Base-by-base conservation (phyloP, 139 green algal species). In the Micromonas commoda region DNA sequence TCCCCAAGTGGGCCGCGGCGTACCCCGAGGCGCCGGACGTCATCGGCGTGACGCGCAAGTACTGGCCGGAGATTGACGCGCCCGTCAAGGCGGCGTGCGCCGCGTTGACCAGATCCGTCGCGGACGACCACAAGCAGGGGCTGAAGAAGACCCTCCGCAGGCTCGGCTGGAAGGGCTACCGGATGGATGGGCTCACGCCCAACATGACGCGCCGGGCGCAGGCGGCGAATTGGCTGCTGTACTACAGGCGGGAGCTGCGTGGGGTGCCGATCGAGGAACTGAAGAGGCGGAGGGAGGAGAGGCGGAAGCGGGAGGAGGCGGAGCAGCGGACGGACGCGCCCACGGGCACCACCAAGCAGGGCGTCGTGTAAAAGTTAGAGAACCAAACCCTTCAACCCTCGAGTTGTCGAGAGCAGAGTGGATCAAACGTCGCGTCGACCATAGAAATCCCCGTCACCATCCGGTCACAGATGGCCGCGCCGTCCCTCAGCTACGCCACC, bases 121-220 rank as follows among this genome's bases (percentile, higher is more conserved):
- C 77, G 34, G 24, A 60, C 2, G 77, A 82, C 34, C 57, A 78
- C 45, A 82, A 82, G 34, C 23, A 77, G 35, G 66, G 66, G 28
- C 28, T 75, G 21, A 75, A 75, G 52, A 67, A 16, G 37, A 53
- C 29, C n/a, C 64, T 81, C 0, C 69, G 1, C n/a, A 28, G 20
- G 29, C 53, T 69, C 31, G 76, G 64, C 16, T 75, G 53, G 67
- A 71, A 77, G 26, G 77, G 77, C 28, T 82, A 77, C 38, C 63
- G 60, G 6, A 77, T 82, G 77, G 65, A 77, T 13, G 77, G 69
- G 24, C 66, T 82, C 51, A 82, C 77, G 34, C 77, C 77, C 34
- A 82, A 82, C 67, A 82, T 73, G 77, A 82, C 77, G 68, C 37
- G 77, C n/a, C 77, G 77, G 13, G 77, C 77, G 21, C 77, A 82